These are phyloP conservation scores for Blastomyces parvus DNA, from an alignment of 2,329 filamentous ascomycete genomes.

Conservation along the genomic window DNA sequence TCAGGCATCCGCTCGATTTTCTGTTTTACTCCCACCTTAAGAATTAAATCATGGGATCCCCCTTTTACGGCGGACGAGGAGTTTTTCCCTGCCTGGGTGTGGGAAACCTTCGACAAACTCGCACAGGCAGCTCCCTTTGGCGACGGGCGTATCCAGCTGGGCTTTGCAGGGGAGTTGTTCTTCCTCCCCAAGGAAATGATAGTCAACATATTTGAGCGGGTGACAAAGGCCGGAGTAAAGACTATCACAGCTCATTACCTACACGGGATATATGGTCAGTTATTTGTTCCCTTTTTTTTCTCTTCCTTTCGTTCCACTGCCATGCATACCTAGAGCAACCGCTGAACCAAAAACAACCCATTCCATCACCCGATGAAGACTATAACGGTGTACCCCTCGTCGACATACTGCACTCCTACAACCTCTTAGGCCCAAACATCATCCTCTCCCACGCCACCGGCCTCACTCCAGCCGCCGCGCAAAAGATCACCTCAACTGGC, in stretches of 20 bases:
- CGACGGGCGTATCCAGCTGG: conserved; percentile 21
- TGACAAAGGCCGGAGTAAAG: conserved; percentile 17
- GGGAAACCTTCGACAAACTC: conserved; percentile 19
- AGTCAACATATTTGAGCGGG: conserved; percentile 16
- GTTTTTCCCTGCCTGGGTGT: conserved; percentile 20
- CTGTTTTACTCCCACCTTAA: conserved; percentile 18
- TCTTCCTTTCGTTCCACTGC: too few relatives aligned
- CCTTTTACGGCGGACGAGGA: conserved; percentile 14
- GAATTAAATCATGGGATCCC: conserved; percentile 20
- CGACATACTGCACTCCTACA: conserved; percentile 13
- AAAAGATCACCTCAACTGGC: conserved; percentile 16
- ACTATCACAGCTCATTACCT: conserved; percentile 23
- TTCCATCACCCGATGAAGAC: background rate
- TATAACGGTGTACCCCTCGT: background rate
- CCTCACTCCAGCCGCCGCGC: conserved; percentile 15
- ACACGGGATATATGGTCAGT: background rate
- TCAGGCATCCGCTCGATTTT: conserved; percentile 26
- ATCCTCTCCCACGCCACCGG: conserved; percentile 22
- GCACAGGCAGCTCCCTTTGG: conserved; percentile 18
- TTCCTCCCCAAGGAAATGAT: conserved; percentile 21
- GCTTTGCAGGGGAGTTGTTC: conserved; percentile 23
- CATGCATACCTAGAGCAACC: too few relatives aligned
- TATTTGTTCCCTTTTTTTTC: background rate
- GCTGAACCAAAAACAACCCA: background rate
- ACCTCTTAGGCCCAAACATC: conserved; percentile 17